phyloP scores from a whole-genome alignment of 2,329 filamentous ascomycete species.

The Dactylellina sp. region DNA sequence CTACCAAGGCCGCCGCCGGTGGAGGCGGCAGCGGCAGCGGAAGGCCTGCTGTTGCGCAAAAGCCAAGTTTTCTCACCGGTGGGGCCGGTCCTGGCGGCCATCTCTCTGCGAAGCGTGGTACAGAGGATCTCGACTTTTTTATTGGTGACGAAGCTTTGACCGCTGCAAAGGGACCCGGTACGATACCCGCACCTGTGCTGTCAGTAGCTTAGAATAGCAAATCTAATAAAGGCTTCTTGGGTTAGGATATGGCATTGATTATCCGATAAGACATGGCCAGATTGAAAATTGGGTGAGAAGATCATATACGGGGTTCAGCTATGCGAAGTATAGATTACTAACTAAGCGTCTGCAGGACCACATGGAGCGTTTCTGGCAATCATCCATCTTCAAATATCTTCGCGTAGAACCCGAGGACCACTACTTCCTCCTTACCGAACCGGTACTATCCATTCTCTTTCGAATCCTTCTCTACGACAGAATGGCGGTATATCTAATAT shows the following conservation, averaged over 20 bases:
- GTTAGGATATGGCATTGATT: constrained; percentile 91
- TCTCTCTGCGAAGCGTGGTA: constrained; percentile 90
- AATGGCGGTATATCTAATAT: constrained; percentile 36
- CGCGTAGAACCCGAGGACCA: constrained; percentile 98
- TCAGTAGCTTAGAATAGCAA: not conserved
- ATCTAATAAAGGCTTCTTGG: not conserved
- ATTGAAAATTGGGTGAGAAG: constrained; percentile 93
- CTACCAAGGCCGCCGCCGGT: constrained; percentile 82
- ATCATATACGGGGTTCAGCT: no score
- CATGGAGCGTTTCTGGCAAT: constrained; percentile 99
- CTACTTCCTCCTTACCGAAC: constrained; percentile 97
- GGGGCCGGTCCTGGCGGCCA: constrained; percentile 85
- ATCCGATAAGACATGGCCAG: constrained; percentile 96
- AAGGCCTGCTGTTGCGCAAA: constrained; percentile 89
- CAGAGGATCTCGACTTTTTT: constrained; percentile 97
- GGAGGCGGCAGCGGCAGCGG: constrained; percentile 81
- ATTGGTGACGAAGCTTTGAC: constrained; percentile 96
- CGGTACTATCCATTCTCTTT: constrained; percentile 70
- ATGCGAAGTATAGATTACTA: not conserved
- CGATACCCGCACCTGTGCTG: constrained; percentile 54
- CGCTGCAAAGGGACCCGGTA: constrained; percentile 84
- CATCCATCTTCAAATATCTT: constrained; percentile 99
- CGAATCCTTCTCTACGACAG: constrained; percentile 16
- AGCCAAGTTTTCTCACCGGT: constrained; percentile 93
- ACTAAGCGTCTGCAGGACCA: constrained; percentile 75